Conservation (phyloP, 179 eudicot genomes). For the Beta macrorhiza region DNA sequence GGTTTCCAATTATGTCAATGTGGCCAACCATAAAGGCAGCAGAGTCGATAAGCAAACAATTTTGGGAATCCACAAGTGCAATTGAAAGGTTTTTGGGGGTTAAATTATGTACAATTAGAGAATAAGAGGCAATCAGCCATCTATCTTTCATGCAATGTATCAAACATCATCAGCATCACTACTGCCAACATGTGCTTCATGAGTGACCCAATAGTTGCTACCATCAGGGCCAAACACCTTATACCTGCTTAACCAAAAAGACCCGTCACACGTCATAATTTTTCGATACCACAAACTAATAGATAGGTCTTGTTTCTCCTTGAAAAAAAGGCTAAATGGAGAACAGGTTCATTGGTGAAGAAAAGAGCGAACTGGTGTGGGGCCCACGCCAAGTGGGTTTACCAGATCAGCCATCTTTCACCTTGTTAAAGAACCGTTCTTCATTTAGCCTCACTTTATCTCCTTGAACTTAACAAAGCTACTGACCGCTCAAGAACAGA, state of each 20-base stretch:
- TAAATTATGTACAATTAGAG: slow-evolving; percentile 32
- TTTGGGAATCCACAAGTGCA: slow-evolving; percentile 26
- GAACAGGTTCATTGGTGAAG: no score
- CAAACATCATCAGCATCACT: slow-evolving; percentile 85
- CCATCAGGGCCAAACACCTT: slow-evolving; percentile 85
- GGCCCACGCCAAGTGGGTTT: no score
- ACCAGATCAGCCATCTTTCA: no score
- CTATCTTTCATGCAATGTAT: slow-evolving; percentile 26
- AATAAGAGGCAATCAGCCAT: slow-evolving; percentile 32
- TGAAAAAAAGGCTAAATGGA: not conserved
- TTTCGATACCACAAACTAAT: not conserved
- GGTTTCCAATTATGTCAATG: not conserved
- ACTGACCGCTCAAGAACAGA: slow-evolving; percentile 94
- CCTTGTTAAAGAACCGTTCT: no score
- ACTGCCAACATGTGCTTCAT: slow-evolving; percentile 65
- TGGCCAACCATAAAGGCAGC: slow-evolving; percentile 1
- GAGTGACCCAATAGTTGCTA: slow-evolving; percentile 65
- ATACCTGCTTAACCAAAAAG: slow-evolving; percentile 44
- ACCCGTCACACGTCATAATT: slow-evolving; percentile 7
- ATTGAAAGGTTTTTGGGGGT: slow-evolving; percentile 30
- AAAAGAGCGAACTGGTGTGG: no score
- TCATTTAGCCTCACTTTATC: no score
- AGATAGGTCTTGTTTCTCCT: not conserved
- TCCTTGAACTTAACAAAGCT: not conserved
- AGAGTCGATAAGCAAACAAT: slow-evolving; percentile 22